These are phyloP conservation scores for Yamadazyma laniorum DNA, from an alignment of 805 yeast species.

Conservation along the genomic window DNA sequence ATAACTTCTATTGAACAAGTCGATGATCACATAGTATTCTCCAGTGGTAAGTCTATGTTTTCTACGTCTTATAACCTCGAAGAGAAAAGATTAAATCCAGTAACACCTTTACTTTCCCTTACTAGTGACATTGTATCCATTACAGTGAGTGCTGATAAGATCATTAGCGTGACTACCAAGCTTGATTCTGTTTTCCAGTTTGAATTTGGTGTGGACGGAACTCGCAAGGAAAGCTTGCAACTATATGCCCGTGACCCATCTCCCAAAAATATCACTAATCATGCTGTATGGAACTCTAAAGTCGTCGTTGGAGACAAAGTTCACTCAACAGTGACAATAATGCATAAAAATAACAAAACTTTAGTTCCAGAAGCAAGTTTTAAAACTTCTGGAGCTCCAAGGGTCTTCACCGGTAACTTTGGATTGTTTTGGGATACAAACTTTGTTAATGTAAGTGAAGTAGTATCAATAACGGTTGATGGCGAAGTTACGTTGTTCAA, in stretches of 20 bases:
- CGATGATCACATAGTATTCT: constrained; percentile 30
- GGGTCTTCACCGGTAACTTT: constrained; percentile 27
- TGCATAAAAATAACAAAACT: constrained; percentile 14
- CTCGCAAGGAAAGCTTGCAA: constrained; percentile 4
- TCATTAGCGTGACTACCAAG: constrained; percentile 28
- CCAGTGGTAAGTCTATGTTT: constrained; percentile 28
- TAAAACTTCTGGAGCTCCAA: constrained; percentile 30
- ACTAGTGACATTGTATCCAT: constrained; percentile 32
- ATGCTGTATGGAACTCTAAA: constrained; percentile 20
- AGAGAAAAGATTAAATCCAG: constrained; percentile 31
- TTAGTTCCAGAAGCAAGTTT: constrained; percentile 8
- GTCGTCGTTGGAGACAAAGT: constrained; percentile 35
- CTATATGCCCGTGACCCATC: constrained; percentile 29
- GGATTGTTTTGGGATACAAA: constrained; percentile 8
- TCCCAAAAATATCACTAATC: constrained; percentile 34
- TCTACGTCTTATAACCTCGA: constrained; percentile 33
- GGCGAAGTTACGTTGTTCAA: constrained; percentile 33
- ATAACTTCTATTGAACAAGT: constrained; percentile 35
- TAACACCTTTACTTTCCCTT: constrained; percentile 21
- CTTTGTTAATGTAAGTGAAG: not conserved
- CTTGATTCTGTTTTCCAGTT: constrained; percentile 36
- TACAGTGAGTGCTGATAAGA: constrained; percentile 15
- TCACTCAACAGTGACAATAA: constrained; percentile 29
- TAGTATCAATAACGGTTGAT: constrained; percentile 34
- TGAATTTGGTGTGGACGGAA: constrained; percentile 14